phyloP scores from a whole-genome alignment of 129 eudicot genomes.

The Saposhnikovia divaricata region DNA sequence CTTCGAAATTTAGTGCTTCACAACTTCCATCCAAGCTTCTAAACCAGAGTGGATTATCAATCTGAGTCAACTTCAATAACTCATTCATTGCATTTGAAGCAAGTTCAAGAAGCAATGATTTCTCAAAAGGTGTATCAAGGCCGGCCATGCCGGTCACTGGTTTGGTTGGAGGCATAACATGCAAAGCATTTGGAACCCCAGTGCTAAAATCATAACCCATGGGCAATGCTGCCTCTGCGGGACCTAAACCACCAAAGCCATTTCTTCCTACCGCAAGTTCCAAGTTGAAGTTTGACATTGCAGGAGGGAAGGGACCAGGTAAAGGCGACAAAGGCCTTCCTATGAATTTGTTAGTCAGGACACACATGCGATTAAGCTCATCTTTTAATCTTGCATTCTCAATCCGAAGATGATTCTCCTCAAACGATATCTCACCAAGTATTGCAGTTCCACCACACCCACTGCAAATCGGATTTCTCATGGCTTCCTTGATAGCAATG shows the following conservation, averaged over 20 bases:
- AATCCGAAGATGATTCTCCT: slow-evolving; percentile 52
- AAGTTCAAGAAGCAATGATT: slow-evolving; percentile 47
- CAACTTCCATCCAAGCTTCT: slow-evolving; percentile 42
- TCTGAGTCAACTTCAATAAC: slow-evolving; percentile 58
- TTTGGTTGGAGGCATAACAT: slow-evolving; percentile 30
- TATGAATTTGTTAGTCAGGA: slow-evolving; percentile 51
- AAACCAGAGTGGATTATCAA: slow-evolving; percentile 59
- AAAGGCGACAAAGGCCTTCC: slow-evolving; percentile 43
- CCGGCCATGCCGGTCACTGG: slow-evolving; percentile 22
- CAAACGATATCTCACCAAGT: slow-evolving; percentile 57
- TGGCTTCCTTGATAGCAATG: slow-evolving; percentile 65
- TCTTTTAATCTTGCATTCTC: slow-evolving; percentile 72
- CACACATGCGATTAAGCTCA: slow-evolving; percentile 53
- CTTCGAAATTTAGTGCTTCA: slow-evolving; percentile 54
- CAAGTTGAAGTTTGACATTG: slow-evolving; percentile 34
- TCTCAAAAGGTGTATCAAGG: slow-evolving; percentile 37
- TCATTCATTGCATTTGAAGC: slow-evolving; percentile 77
- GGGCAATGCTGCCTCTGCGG: slow-evolving; percentile 44
- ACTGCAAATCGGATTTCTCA: slow-evolving; percentile 50
- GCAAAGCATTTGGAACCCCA: slow-evolving; percentile 34
- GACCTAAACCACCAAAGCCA: slow-evolving; percentile 40
- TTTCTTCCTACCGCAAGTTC: slow-evolving; percentile 66
- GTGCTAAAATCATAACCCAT: slow-evolving; percentile 55
- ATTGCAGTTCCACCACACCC: slow-evolving; percentile 71
- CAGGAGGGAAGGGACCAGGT: slow-evolving; percentile 16